Evolutionary conservation across 495 filamentous ascomycete genomes (phyloP).

Genomic region (Pseudevernia furfuracea): DNA sequence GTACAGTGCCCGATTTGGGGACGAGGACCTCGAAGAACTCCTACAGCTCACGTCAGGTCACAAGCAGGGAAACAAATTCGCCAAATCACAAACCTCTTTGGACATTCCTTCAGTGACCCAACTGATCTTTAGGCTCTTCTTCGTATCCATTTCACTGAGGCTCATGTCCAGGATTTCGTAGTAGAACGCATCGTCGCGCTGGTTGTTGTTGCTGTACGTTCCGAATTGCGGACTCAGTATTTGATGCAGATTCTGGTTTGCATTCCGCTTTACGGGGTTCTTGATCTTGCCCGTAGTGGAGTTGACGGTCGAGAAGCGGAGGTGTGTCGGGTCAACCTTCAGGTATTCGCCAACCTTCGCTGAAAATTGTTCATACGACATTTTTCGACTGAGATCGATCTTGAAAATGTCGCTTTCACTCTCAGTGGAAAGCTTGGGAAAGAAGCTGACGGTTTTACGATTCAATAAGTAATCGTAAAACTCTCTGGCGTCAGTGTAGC

Average conservation of each 20-base stretch:
- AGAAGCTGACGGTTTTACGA: conserved; percentile 64
- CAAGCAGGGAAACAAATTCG: neutral
- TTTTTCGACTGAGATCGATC: conserved; percentile 72
- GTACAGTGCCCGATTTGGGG: conserved; percentile 67
- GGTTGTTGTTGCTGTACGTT: conserved; percentile 56
- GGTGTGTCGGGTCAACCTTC: conserved; percentile 69
- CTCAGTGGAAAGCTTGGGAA: conserved; percentile 45
- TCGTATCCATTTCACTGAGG: conserved; percentile 83
- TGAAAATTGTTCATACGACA: conserved; percentile 82
- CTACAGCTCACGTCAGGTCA: conserved; percentile 35
- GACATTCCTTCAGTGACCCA: conserved; percentile 83
- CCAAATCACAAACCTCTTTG: conserved; percentile 61
- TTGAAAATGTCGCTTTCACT: conserved; percentile 54
- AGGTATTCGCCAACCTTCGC: conserved; percentile 79
- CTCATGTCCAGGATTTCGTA: conserved; percentile 93
- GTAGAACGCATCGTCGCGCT: conserved; percentile 67
- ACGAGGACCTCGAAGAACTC: conserved; percentile 74
- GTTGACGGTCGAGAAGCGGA: conserved; percentile 83
- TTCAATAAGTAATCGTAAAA: conserved; percentile 92
- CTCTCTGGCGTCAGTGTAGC: conserved; percentile 60
- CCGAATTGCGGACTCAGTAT: conserved; percentile 64
- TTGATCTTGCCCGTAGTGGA: conserved; percentile 65
- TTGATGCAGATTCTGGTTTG: conserved; percentile 54
- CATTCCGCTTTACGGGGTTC: conserved; percentile 61
- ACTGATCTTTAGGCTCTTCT: conserved; percentile 72